These are phyloP conservation scores for Aeminium ludgeri DNA, from an alignment of 495 filamentous ascomycete genomes.

Conservation along the genomic window DNA sequence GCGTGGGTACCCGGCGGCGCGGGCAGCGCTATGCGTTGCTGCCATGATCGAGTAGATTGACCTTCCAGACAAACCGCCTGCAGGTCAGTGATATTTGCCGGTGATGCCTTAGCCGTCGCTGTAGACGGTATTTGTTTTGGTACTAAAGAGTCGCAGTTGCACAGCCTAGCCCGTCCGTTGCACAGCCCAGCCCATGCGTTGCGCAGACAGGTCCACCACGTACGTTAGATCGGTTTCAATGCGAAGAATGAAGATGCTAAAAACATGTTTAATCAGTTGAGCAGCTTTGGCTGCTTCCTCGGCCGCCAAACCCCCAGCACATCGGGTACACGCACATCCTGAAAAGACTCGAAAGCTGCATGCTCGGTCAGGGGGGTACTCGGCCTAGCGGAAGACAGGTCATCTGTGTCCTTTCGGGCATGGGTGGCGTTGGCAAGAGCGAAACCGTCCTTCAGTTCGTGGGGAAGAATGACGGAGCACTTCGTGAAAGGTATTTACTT, in stretches of 20 bases:
- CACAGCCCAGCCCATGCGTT: too few species aligned
- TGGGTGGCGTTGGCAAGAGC: not conserved
- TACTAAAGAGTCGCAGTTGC: too few species aligned
- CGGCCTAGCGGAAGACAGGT: slow-evolving; percentile 16
- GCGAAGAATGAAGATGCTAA: slow-evolving; percentile 13
- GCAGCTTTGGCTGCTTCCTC: too few species aligned
- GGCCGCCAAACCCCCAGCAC: too few species aligned
- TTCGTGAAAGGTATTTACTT: not conserved
- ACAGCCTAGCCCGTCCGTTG: too few species aligned
- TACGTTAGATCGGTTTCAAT: slow-evolving; percentile 4
- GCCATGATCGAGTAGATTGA: slow-evolving; percentile 21
- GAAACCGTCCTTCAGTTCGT: not conserved
- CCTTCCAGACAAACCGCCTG: slow-evolving; percentile 29
- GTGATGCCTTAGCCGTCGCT: too few species aligned
- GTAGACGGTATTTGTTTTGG: too few species aligned
- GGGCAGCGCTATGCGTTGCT: slow-evolving; percentile 15
- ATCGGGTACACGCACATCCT: too few species aligned
- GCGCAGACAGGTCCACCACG: too few species aligned
- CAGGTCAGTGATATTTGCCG: not conserved
- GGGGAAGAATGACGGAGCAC: not conserved
- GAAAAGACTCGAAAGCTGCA: too few species aligned
- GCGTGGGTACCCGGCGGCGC: slow-evolving; percentile 14
- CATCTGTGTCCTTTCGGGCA: slow-evolving; percentile 8
- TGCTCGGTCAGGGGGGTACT: too few species aligned
- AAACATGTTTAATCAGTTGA: too few species aligned